Conservation (phyloP, 148 eudicot genomes). For the Suaeda aralocaspica region DNA sequence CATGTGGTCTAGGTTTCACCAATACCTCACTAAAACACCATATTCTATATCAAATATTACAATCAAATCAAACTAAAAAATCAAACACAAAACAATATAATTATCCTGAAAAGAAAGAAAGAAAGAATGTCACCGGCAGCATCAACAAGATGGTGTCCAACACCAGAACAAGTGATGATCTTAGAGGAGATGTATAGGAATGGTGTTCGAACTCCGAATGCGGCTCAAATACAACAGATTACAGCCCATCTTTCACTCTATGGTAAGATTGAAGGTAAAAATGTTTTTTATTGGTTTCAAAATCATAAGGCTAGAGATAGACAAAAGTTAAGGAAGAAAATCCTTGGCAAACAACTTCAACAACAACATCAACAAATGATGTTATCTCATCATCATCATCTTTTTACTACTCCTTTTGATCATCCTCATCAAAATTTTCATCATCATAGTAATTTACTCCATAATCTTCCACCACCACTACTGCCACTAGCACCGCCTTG, state of each 20-base stretch:
- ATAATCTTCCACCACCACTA: constrained; percentile 8
- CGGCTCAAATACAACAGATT: constrained; percentile 75
- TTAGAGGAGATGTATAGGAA: constrained; percentile 78
- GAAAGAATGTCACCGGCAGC: constrained; percentile 39
- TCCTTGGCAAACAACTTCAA: constrained; percentile 21
- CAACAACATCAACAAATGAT: constrained; percentile 6
- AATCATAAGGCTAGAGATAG: constrained; percentile 90
- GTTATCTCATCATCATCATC: constrained; percentile 14
- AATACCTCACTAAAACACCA: neutral
- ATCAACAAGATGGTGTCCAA: constrained; percentile 82
- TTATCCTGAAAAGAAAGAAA: neutral
- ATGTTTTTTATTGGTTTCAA: constrained; percentile 93
- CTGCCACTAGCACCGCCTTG: constrained; percentile 7
- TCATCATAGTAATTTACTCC: constrained; percentile 6
- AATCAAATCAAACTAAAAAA: neutral
- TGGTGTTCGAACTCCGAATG: constrained; percentile 69
- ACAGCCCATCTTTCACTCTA: constrained; percentile 67
- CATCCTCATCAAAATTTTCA: constrained; percentile 9
- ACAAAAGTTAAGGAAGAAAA: constrained; percentile 50
- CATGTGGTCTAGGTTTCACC: neutral
- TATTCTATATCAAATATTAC: neutral
- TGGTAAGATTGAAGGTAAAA: constrained; percentile 84
- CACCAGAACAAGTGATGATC: constrained; percentile 84
- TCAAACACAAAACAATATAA: too few relatives aligned
- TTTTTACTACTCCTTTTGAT: neutral